phyloP scores from a whole-genome alignment of 176 grass and related monocot genomes.

The Themeda triandra region DNA sequence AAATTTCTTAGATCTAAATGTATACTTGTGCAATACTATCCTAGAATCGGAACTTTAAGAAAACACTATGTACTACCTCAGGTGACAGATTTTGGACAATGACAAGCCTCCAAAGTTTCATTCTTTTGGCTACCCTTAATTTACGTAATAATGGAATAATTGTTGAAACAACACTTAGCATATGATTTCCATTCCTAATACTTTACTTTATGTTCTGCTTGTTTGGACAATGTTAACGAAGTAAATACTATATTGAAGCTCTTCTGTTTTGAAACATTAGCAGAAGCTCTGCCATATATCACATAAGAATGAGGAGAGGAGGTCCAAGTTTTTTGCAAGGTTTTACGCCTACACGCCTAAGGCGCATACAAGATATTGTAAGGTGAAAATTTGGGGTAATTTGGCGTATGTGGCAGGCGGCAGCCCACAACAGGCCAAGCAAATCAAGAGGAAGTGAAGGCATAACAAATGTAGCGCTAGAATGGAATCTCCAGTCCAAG shows the following conservation, averaged over 20 bases:
- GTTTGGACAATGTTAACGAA: not conserved
- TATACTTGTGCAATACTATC: not conserved
- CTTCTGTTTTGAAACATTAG: no score
- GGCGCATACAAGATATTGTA: not conserved
- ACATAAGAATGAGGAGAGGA: no score
- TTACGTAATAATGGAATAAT: not conserved
- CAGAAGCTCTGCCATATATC: not conserved
- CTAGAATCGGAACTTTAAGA: not conserved
- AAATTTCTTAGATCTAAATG: not conserved
- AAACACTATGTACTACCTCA: not conserved
- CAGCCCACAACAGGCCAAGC: not conserved
- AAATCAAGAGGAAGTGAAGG: no score
- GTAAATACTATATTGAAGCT: not conserved
- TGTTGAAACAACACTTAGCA: not conserved
- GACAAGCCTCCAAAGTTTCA: not conserved
- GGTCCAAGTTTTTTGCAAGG: no score
- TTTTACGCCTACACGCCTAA: not conserved
- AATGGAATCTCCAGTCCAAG: no score
- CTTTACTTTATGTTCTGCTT: not conserved
- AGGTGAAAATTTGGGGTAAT: not conserved
- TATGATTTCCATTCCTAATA: not conserved
- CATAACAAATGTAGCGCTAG: not conserved
- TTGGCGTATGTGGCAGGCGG: not conserved
- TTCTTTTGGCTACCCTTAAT: not conserved
- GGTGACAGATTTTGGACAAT: not conserved